Conservation (phyloP, 2,329 filamentous ascomycete species). For the Venturia carpophila region DNA sequence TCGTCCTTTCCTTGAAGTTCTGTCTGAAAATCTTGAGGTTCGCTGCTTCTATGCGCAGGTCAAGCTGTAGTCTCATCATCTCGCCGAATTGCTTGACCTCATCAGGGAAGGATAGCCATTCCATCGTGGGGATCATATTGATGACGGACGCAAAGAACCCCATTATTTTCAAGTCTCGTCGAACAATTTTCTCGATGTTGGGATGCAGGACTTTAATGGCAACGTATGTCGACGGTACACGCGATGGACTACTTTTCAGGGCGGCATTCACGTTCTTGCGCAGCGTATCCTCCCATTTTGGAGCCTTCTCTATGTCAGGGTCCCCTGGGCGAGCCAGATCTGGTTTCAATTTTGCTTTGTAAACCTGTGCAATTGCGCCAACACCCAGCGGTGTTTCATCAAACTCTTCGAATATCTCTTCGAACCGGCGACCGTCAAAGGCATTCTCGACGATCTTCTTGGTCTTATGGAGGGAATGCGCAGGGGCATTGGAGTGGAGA, state of each 20-base stretch:
- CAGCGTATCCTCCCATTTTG: conserved; percentile 60
- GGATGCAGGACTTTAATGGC: conserved; percentile 95
- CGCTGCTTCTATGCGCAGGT: conserved; percentile 86
- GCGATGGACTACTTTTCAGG: conserved; percentile 75
- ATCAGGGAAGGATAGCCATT: conserved; percentile 93
- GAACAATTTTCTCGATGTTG: conserved; percentile 77
- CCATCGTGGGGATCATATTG: conserved; percentile 84
- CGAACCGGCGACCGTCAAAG: conserved; percentile 71
- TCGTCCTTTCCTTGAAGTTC: conserved; percentile 81
- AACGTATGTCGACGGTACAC: conserved; percentile 85
- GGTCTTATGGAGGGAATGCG: conserved; percentile 75
- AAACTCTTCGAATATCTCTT: conserved; percentile 95
- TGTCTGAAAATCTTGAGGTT: conserved; percentile 83
- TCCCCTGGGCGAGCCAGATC: conserved; percentile 61
- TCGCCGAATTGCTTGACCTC: conserved; percentile 91
- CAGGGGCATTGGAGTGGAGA: conserved; percentile 87
- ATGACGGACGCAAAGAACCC: conserved; percentile 76
- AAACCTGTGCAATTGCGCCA: conserved; percentile 94
- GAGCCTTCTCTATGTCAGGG: conserved; percentile 45
- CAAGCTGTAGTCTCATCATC: conserved; percentile 98
- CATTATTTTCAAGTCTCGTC: conserved; percentile 93
- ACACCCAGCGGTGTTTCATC: conserved; percentile 83
- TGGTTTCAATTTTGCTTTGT: conserved; percentile 84
- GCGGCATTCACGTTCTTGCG: conserved; percentile 75
- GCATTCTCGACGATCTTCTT: conserved; percentile 72